Percentiles rank a stretch among this genome's conserved stretches.
Conservation (phyloP, 345 rosid genomes). For the Populus euphratica region DNA sequence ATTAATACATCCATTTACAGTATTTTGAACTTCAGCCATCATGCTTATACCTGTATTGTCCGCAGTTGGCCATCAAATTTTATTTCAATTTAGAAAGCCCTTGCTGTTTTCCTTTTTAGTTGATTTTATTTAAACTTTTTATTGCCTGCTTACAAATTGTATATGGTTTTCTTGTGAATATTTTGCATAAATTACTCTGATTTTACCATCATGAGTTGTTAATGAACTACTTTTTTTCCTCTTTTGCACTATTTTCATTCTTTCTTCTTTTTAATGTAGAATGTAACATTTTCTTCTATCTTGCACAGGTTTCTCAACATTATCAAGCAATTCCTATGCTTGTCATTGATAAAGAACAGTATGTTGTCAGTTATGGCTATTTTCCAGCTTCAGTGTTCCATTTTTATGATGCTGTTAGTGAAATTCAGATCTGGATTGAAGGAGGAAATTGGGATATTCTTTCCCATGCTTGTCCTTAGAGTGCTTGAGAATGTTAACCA, state of each 20-base stretch:
- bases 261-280: not conserved
- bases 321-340: constrained; percentile 80
- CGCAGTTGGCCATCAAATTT: not conserved
- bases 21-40: not conserved
- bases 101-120: not conserved
- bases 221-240: not conserved
- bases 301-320: constrained; percentile 78
- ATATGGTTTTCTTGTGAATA: not conserved
- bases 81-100: not conserved
- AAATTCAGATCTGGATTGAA: constrained; percentile 83
- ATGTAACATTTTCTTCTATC: constrained; percentile 14
- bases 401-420: constrained; percentile 65
- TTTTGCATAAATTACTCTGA: not conserved
- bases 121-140: not conserved
- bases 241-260: not conserved
- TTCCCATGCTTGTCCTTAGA: constrained; percentile 91
- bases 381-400: constrained; percentile 93
- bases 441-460: constrained; percentile 89
- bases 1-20: not conserved
- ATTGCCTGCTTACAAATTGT: not conserved
- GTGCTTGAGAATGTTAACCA: constrained; percentile 94
- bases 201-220: not conserved
- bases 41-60: not conserved
- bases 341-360: constrained; percentile 91
- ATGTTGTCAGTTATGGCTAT: constrained; percentile 89